Evolutionary conservation across 805 yeast species (phyloP).

Genomic region (Zygoascus bituminiphila): DNA sequence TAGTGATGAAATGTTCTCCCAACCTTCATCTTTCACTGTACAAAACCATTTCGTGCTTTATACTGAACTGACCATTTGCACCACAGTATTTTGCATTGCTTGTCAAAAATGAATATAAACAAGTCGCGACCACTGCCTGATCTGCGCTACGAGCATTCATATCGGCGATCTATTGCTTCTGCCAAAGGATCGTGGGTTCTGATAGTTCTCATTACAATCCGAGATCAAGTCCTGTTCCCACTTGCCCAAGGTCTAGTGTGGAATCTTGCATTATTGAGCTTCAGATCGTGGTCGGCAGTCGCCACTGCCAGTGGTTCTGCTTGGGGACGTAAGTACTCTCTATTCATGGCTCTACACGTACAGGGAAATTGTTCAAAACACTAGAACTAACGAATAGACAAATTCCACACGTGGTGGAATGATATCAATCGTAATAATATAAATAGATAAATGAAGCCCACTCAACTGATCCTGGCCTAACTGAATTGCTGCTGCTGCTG

Average conservation of each 20-base stretch:
- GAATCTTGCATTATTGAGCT: constrained; percentile 21
- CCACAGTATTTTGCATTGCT: too few species aligned
- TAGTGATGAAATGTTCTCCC: not conserved
- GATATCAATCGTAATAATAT: constrained; percentile 5
- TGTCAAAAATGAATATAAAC: not conserved
- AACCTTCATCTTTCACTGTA: not conserved
- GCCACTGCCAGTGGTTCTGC: constrained; percentile 9
- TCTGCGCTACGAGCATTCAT: constrained; percentile 27
- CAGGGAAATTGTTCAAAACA: not conserved
- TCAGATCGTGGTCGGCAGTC: constrained; percentile 9
- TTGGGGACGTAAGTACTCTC: constrained; percentile 17
- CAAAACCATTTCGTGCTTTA: too few species aligned
- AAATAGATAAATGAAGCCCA: not conserved
- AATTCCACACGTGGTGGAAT: constrained; percentile 10
- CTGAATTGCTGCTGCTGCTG: not conserved
- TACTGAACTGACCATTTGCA: too few species aligned
- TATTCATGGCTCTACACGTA: not conserved
- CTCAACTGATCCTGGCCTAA: not conserved
- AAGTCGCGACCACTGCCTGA: constrained; percentile 20
- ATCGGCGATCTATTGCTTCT: constrained; percentile 24
- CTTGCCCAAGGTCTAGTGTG: constrained; percentile 30
- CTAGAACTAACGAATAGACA: constrained; percentile 2
- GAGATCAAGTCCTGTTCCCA: constrained; percentile 29
- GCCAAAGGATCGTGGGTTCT: constrained; percentile 24
- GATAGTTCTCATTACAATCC: constrained; percentile 22